Evolutionary conservation across 2,329 filamentous ascomycete genomes (phyloP).

Genomic region (Tolypocladium inflatum): DNA sequence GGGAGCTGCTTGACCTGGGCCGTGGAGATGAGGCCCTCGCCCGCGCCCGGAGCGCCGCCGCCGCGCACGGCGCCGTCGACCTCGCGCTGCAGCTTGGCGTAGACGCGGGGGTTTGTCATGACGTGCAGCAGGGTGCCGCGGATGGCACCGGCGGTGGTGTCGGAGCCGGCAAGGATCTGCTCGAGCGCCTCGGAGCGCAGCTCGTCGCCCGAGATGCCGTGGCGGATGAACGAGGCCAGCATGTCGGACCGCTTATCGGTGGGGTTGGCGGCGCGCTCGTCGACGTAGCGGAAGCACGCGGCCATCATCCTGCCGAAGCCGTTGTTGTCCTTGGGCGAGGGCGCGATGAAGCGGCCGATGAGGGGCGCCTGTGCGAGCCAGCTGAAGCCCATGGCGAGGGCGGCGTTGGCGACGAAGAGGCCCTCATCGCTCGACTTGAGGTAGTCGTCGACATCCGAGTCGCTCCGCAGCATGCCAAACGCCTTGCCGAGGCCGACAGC

Average conservation of each 20-base stretch:
- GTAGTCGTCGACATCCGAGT: conserved; percentile 34
- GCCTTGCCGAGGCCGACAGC: conserved; percentile 37
- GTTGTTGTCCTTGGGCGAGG: conserved; percentile 15
- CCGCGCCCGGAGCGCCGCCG: conserved; percentile 22
- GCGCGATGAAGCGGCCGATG: conserved; percentile 16
- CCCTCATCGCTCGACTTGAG: conserved; percentile 24
- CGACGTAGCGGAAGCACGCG: conserved; percentile 15
- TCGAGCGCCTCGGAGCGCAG: conserved; percentile 21
- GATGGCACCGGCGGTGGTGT: conserved; percentile 32
- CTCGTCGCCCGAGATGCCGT: conserved; percentile 23
- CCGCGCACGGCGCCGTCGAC: conserved; percentile 36
- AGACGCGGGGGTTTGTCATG: conserved; percentile 36
- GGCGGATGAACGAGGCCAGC: conserved; percentile 30
- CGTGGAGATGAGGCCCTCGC: conserved; percentile 25
- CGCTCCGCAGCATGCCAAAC: conserved; percentile 36
- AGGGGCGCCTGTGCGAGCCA: conserved; percentile 18
- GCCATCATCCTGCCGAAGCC: conserved; percentile 25
- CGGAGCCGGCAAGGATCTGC: conserved; percentile 37
- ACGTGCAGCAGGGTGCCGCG: conserved; percentile 42
- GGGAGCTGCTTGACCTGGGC: conserved; percentile 27
- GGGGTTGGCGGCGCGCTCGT: conserved; percentile 13
- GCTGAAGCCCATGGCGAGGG: conserved; percentile 16
- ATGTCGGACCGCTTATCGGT: conserved; percentile 24
- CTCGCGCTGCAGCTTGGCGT: conserved; percentile 36
- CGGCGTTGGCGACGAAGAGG: conserved; percentile 14